Evolutionary conservation across 2,329 filamentous ascomycete species (phyloP).

Genomic region (Sordariomycetes sp.): DNA sequence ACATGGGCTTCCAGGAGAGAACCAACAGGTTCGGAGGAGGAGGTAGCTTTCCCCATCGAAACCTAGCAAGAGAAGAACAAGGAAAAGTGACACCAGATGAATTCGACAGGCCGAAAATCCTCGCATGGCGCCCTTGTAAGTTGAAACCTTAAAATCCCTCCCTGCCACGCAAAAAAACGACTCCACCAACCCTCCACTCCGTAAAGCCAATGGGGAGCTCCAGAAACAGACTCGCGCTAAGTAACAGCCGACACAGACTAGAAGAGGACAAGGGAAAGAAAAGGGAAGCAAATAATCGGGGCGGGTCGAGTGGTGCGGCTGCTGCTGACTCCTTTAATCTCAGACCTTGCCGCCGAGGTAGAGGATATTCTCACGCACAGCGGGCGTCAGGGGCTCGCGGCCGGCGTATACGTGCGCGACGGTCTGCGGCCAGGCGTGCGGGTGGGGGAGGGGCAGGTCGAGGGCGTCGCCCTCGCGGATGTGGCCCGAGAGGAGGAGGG

Average conservation of each 20-base stretch:
- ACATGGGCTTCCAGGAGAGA: neutral
- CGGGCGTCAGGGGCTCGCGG: slow-evolving; percentile 27
- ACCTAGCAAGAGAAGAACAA: neutral
- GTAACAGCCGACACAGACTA: neutral
- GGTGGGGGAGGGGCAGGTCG: slow-evolving; percentile 43
- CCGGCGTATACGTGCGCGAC: slow-evolving; percentile 42
- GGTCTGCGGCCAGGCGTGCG: slow-evolving; percentile 40
- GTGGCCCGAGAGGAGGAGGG: slow-evolving; percentile 39
- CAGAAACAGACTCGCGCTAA: neutral
- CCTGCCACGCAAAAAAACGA: neutral
- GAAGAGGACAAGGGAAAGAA: neutral
- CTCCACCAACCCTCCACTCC: neutral
- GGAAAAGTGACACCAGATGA: neutral
- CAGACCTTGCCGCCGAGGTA: slow-evolving; percentile 38
- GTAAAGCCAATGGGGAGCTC: too few species aligned
- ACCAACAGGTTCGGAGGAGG: neutral
- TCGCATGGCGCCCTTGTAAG: neutral
- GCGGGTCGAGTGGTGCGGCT: neutral
- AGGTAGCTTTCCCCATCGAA: neutral
- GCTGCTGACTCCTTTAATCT: neutral
- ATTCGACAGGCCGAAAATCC: neutral
- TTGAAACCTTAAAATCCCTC: neutral
- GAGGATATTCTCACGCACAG: slow-evolving; percentile 36
- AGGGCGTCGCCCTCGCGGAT: slow-evolving; percentile 37
- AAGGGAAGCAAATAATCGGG: neutral